Conservation (phyloP, 192 early-diverging fungal genomes). For the Umbelopsis isabellina region DNA sequence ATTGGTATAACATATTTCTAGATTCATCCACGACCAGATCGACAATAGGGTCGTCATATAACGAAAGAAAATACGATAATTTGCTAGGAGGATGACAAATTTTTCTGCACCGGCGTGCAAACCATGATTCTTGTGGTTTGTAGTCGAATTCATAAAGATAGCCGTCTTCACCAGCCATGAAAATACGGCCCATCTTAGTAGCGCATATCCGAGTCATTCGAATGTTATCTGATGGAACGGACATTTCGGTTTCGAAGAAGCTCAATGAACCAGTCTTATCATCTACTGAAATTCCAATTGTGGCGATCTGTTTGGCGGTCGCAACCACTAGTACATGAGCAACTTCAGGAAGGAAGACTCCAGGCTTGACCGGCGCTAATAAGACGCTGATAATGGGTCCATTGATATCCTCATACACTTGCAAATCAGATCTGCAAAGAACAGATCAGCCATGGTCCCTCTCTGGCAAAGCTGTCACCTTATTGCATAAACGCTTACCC, state of each 20-base stretch:
- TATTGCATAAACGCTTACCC: slow-evolving; percentile 41
- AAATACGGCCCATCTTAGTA: slow-evolving; percentile 80
- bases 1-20: slow-evolving; percentile 72
- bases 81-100: slow-evolving; percentile 17
- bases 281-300: slow-evolving; percentile 72
- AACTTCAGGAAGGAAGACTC: slow-evolving; percentile 83
- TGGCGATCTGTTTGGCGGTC: slow-evolving; percentile 80
- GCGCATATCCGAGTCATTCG: slow-evolving; percentile 80
- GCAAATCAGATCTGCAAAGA: slow-evolving; percentile 56
- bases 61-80: slow-evolving; percentile 2
- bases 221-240: slow-evolving; percentile 78
- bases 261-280: slow-evolving; percentile 48
- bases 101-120: slow-evolving; percentile 67
- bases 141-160: slow-evolving; percentile 89
- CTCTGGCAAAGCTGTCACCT: not conserved
- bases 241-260: slow-evolving; percentile 80
- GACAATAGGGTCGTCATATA: slow-evolving; percentile 49
- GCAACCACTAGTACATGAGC: slow-evolving; percentile 84
- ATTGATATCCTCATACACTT: slow-evolving; percentile 83
- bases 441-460: too few species aligned
- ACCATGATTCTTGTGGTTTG: slow-evolving; percentile 86
- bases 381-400: slow-evolving; percentile 84
- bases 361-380: slow-evolving; percentile 71
- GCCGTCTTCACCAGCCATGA: slow-evolving; percentile 88
- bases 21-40: slow-evolving; percentile 70